Conservation (phyloP, 2,329 filamentous ascomycete genomes). For the Hypoxylon sp. region DNA sequence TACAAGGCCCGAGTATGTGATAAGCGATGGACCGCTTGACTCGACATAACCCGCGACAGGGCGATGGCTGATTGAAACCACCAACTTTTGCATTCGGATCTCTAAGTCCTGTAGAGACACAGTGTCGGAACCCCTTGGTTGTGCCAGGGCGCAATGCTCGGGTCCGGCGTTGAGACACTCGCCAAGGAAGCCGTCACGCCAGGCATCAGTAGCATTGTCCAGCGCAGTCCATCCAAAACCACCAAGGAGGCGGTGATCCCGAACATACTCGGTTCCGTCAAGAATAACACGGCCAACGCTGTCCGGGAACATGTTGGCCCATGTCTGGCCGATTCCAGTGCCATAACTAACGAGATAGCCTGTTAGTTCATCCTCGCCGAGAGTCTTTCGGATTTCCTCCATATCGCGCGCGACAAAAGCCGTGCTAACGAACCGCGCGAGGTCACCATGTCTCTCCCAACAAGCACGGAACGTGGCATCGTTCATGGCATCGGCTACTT, state of each 20-base stretch:
- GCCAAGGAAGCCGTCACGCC: constrained; percentile 66
- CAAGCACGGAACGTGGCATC: constrained; percentile 63
- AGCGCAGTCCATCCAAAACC: constrained; percentile 65
- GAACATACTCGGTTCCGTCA: constrained; percentile 65
- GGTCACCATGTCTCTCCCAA: constrained; percentile 60
- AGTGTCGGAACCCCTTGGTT: constrained; percentile 48
- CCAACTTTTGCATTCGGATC: constrained; percentile 58
- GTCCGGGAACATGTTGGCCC: constrained; percentile 65
- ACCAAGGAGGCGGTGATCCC: constrained; percentile 62
- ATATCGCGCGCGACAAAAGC: constrained; percentile 65
- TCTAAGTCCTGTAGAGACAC: constrained; percentile 58
- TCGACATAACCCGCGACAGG: constrained; percentile 59
- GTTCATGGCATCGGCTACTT: constrained; percentile 63
- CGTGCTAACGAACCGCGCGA: constrained; percentile 64
- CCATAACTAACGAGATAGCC: constrained; percentile 68
- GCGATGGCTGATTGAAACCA: constrained; percentile 57
- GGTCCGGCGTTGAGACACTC: constrained; percentile 66
- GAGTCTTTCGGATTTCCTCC: constrained; percentile 63
- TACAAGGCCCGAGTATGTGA: constrained; percentile 64
- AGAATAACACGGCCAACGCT: constrained; percentile 65
- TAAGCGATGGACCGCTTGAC: constrained; percentile 59
- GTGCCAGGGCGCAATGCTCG: constrained; percentile 62
- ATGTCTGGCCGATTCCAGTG: constrained; percentile 67
- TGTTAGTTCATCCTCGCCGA: constrained; percentile 64
- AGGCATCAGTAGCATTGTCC: constrained; percentile 65